Percentiles rank a stretch among this genome's conserved stretches.
These are phyloP conservation scores for Sisymbrium altissimum DNA, from an alignment of 345 rosid genomes.

Conservation along the genomic window DNA sequence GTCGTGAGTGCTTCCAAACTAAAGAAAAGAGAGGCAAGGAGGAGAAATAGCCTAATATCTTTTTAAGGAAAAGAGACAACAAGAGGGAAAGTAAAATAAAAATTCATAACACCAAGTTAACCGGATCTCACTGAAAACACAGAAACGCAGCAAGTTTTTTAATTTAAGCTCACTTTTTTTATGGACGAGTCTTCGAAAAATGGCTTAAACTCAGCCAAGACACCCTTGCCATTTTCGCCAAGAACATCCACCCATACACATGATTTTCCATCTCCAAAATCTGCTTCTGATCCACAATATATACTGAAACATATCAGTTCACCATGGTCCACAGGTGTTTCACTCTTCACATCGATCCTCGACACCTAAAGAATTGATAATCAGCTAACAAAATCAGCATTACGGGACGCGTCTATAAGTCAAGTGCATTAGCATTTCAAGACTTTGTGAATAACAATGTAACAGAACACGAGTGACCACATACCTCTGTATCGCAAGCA, in stretches of 20 bases:
- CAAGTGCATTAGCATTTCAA: not conserved
- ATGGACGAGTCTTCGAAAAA: conserved; percentile 70
- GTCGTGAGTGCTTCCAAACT: too few species aligned
- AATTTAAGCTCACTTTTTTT: conserved; percentile 52
- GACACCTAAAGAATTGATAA: conserved; percentile 55
- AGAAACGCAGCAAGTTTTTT: not conserved
- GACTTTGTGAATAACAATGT: conserved; percentile 1
- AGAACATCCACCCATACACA: conserved; percentile 96
- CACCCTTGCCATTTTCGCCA: conserved; percentile 67
- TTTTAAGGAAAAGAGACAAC: not conserved
- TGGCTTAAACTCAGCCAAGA: conserved; percentile 64
- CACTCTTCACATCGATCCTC: conserved; percentile 77
- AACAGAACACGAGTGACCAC: conserved; percentile 6
- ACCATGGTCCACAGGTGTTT: conserved; percentile 90
- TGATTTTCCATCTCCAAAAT: conserved; percentile 85
- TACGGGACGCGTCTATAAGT: not conserved
- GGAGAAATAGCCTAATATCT: too few species aligned
- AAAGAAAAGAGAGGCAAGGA: too few species aligned
- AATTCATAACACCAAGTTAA: not conserved
- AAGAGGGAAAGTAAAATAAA: not conserved
- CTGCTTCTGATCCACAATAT: conserved; percentile 76
- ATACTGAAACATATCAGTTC: conserved; percentile 87
- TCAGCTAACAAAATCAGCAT: not conserved
- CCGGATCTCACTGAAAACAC: not conserved
- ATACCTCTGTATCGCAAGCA: conserved; percentile 98